Evolutionary conservation across 208 protist species (phyloP).

Genomic region (Leishmania mexicana): DNA sequence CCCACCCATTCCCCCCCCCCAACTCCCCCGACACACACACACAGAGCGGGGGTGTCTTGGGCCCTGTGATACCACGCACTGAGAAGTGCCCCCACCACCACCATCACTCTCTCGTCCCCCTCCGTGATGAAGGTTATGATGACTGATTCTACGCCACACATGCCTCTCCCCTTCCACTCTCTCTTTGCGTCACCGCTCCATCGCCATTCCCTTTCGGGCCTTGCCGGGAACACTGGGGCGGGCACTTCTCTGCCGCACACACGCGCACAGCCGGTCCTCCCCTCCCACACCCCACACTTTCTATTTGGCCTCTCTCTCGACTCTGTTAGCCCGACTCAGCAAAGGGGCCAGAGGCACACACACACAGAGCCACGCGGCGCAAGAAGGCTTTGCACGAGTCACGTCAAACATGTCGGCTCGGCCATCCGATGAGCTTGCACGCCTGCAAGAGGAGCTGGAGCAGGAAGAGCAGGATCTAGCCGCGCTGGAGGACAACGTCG

Average conservation of each 20-base stretch:
- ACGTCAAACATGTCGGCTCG: background rate
- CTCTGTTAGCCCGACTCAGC: background rate
- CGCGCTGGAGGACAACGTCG: constrained; percentile 62
- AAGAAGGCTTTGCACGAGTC: background rate
- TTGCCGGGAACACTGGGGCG: background rate
- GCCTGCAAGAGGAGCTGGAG: constrained; percentile 41
- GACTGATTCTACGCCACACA: background rate
- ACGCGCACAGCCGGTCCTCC: too few relatives aligned
- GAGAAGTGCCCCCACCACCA: background rate
- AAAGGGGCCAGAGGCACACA: background rate
- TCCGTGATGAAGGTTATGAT: background rate
- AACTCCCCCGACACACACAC: background rate
- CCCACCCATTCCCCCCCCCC: background rate
- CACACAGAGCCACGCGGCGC: background rate
- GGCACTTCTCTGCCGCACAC: background rate
- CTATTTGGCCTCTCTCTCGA: background rate
- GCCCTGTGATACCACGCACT: background rate
- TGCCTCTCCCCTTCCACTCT: background rate
- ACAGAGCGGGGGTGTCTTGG: too few relatives aligned
- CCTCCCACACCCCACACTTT: background rate
- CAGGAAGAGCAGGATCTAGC: constrained; percentile 45
- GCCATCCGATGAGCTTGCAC: constrained; percentile 27
- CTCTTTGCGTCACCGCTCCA: background rate
- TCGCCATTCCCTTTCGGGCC: background rate
- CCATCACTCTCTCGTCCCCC: background rate